Base-by-base conservation (phyloP, 495 filamentous ascomycete genomes). In the Cladorrhinum samala region DNA sequence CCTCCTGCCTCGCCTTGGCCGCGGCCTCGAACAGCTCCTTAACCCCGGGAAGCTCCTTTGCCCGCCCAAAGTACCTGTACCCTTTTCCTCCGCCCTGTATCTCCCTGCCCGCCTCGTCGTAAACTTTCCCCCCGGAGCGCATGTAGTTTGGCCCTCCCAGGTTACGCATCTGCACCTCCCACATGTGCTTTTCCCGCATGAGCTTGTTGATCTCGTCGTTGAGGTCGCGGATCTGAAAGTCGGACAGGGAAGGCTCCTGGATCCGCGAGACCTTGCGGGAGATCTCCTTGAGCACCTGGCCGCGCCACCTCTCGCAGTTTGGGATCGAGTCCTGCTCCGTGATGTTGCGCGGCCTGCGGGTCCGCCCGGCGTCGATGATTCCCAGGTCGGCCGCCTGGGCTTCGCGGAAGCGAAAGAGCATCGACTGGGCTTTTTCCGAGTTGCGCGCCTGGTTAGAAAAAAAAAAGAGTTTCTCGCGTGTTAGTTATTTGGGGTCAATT, bases 131-230 rank as follows among this genome's bases (percentile, higher is more conserved):
- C 9, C 86, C 87, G 11, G 84, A 89, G n/a, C 93, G 79, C 91
- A 94, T 97, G 68, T 96, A 98, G 71, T 96, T 97, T 38, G 94
- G 94, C 13, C 93, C 93, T 42, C 94, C 94, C 27, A 97, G 69
- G 59, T 91, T 90, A 40, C 91, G 80, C 51, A 98, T 96, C 70
- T 95, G 93, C 67, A 90, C 82, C 72, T 98, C 93, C 93, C 93
- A 98, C 79, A 93, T 88, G 75, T 90, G 87, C 70, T 98, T 98
- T 78, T 98, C 93, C 48, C 90, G 85, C 88, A 98, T 96, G 46
- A 94, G 81, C 72, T 95, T 95, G 74, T 98, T 98, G 77, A 98
- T 95, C 73, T 98, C 94, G 70, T 98, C 93, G 71, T 98, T 98
- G 59, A 98, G 77, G 69, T 98, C 93, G 53, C 93, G 85, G 71